Evolutionary conservation across 345 rosid genomes (phyloP).

Genomic region (Tarenaya hassleriana): DNA sequence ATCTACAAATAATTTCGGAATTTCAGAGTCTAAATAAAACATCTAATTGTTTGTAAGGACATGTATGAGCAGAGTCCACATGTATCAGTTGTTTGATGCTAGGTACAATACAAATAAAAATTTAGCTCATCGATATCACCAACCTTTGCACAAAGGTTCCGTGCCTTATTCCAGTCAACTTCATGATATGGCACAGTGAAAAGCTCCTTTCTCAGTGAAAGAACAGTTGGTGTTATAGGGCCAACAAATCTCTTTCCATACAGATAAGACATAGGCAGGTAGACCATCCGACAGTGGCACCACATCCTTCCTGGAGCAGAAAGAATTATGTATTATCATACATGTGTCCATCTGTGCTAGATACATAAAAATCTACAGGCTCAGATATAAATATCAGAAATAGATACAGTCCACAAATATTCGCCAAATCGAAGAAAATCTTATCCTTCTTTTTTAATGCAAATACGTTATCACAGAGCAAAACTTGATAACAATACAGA

Average conservation of each 20-base stretch:
- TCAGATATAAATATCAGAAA: conserved; percentile 2
- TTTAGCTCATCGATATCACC: conserved; percentile 24
- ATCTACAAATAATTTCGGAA: background rate
- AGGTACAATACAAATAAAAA: conserved; percentile 7
- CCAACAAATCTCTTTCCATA: conserved; percentile 96
- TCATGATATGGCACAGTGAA: conserved; percentile 76
- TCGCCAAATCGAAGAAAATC: no score
- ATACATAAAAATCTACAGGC: conserved; percentile 2
- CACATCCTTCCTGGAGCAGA: conserved; percentile 88
- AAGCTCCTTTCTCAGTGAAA: conserved; percentile 86
- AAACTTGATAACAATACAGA: no score
- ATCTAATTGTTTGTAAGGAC: conserved; percentile 6
- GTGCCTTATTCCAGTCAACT: conserved; percentile 78
- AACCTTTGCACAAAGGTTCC: conserved; percentile 90
- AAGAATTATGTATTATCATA: background rate
- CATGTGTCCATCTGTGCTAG: conserved; percentile 7
- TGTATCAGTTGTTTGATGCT: background rate
- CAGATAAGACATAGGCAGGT: conserved; percentile 93
- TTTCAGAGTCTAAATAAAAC: conserved; percentile 8
- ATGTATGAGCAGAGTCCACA: background rate
- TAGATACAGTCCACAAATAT: no score
- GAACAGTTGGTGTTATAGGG: conserved; percentile 74
- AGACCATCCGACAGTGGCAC: conserved; percentile 99
- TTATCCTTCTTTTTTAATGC: conserved; percentile 8
- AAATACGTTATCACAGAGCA: background rate